These are phyloP conservation scores for Lentinus polychrous DNA, from an alignment of 1,284 basidiomycete species.

Conservation along the genomic window DNA sequence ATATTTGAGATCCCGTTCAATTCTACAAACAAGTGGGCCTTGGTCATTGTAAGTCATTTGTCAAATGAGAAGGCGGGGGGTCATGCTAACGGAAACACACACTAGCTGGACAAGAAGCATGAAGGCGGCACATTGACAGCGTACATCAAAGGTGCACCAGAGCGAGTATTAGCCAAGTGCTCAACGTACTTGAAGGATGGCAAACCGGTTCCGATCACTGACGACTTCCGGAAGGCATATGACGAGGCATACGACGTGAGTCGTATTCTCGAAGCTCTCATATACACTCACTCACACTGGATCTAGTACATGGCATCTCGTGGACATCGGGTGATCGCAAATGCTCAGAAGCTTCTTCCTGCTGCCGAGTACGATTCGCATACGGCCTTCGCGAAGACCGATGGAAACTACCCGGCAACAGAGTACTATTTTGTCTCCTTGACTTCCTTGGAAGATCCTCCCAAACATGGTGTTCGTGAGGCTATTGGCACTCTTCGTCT, in stretches of 20 bases:
- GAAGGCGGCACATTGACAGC: slow-evolving; percentile 38
- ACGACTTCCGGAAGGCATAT: slow-evolving; percentile 46
- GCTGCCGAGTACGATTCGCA: slow-evolving; percentile 37
- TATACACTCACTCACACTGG: slow-evolving; percentile 6
- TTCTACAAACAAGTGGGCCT: slow-evolving; percentile 65
- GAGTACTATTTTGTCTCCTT: slow-evolving; percentile 59
- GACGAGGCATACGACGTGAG: slow-evolving; percentile 56
- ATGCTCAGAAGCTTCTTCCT: slow-evolving; percentile 51
- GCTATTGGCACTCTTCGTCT: slow-evolving; percentile 61
- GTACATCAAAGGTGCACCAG: slow-evolving; percentile 64
- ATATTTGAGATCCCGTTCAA: slow-evolving; percentile 70
- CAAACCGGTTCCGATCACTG: slow-evolving; percentile 39
- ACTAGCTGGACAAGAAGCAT: slow-evolving; percentile 49
- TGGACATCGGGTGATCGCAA: slow-evolving; percentile 65
- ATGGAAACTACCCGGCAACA: slow-evolving; percentile 43
- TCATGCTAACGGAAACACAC: not conserved
- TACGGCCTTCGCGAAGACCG: slow-evolving; percentile 48
- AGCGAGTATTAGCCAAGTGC: slow-evolving; percentile 60
- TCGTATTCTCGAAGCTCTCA: not conserved
- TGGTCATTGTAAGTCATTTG: slow-evolving; percentile 54
- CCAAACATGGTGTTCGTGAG: slow-evolving; percentile 64
- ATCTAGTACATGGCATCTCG: slow-evolving; percentile 64
- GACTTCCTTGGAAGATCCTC: slow-evolving; percentile 62
- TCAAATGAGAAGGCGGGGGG: not conserved
- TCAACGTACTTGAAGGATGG: slow-evolving; percentile 52